Base-by-base conservation (phyloP, 192 early-diverging fungal species). In the Rhizoclosmatium globosum region DNA sequence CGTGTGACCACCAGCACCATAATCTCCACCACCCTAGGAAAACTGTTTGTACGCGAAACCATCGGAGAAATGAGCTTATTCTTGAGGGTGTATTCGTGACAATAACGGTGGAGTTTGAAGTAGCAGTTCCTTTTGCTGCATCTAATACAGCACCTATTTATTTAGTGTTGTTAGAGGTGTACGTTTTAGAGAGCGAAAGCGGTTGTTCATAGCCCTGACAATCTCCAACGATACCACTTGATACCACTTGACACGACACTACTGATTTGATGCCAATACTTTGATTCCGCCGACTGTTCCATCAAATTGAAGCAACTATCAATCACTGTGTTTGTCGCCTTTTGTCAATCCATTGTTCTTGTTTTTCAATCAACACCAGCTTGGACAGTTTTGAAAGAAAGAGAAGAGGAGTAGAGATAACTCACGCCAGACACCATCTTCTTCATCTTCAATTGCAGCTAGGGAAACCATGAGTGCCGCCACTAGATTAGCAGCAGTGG, bases 1-100 rank as follows among this genome's bases (percentile, higher is more conserved):
- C 72, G 44, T 74, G 72, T 19, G 38, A 15, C 72, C 72, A 74
- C 72, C 72, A 74, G 60, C 72, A 74, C 59, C 57, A 64, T 44
- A 74, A 9, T 39, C 72, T 56, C 57, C 60, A 74, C 58, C 60
- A 74, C 19, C 72, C 72, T 44, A 74, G 19, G 2, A 62, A 7
- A 2, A 64, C 4, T 2, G n/a, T 62, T 62, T 74, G 39, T 3
- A 64, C 17, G 39, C 59, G 72, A 45, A 59, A 74, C 72, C 72
- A 74, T 44, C 72, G 72, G 1, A 60, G 19, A 62, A 74, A 58
- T 6, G 17, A 15, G 17, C 47, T 38, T 48, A 46, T 4, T 46
- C 11, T 46, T 11, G 66, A 23, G 1, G 4, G 23, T 21, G 60
- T 62, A 7, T 7, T 7, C 21, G 7, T 19, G 9, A 39, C 60